A percentile compares a stretch with the other conserved stretches of the same genome.
These are phyloP conservation scores for Neurospora terricola DNA, from an alignment of 495 filamentous ascomycete genomes.

Conservation along the genomic window DNA sequence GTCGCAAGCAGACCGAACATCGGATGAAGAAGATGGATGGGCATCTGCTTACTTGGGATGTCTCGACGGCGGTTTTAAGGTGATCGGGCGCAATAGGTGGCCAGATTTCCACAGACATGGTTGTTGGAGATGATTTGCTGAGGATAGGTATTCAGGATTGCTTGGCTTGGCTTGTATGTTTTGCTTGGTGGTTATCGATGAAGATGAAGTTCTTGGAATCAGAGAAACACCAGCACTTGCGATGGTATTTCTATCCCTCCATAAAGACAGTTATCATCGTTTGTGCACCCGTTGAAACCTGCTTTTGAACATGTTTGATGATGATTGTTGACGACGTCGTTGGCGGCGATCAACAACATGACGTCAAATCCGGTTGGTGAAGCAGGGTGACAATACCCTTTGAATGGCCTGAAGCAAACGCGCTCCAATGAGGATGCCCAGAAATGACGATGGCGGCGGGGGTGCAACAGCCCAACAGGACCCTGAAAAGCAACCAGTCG, in stretches of 20 bases:
- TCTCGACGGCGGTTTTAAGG: conserved; percentile 56
- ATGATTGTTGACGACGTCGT: neutral
- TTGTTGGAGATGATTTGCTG: neutral
- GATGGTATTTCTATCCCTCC: neutral
- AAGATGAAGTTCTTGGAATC: neutral
- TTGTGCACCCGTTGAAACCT: conserved; percentile 11
- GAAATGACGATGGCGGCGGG: conserved; percentile 3
- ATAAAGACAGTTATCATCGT: neutral
- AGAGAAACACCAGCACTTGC: neutral
- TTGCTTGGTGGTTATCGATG: neutral
- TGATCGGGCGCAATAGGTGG: conserved; percentile 57
- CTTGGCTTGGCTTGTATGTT: neutral
- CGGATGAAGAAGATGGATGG: neutral
- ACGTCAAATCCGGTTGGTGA: conserved; percentile 18
- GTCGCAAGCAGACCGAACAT: neutral
- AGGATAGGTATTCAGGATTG: neutral
- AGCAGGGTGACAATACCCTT: conserved; percentile 9
- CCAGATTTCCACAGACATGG: conserved; percentile 69
- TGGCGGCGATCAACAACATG: conserved; percentile 15
- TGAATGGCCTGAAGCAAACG: conserved; percentile 2
- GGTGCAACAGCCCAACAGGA: neutral
- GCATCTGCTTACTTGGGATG: conserved; percentile 56
- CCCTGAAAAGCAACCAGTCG: conserved; percentile 3
- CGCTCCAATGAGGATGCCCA: conserved; percentile 12
- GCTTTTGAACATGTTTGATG: conserved; percentile 10